Evolutionary conservation across 306 rosid species (phyloP).

Genomic region (Bauhinia variegata): DNA sequence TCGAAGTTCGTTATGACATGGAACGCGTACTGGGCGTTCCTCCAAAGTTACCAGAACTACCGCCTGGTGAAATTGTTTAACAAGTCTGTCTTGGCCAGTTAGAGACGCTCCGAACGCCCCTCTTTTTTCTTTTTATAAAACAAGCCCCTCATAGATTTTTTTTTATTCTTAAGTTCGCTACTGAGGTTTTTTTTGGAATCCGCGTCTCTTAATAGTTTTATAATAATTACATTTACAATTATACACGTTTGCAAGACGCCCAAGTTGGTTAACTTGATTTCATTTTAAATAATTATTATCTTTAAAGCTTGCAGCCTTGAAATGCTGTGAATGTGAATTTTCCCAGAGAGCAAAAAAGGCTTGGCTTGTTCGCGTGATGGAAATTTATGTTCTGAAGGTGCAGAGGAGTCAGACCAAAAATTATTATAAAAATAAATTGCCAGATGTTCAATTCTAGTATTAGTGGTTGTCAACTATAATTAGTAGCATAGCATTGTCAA

Average conservation of each 20-base stretch:
- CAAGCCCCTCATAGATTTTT: constrained; percentile 20
- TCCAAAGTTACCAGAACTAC: constrained; percentile 85
- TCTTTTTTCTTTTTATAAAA: too few species aligned
- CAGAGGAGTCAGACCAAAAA: too few species aligned
- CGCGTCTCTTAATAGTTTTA: constrained; percentile 15
- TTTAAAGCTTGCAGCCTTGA: constrained; percentile 5
- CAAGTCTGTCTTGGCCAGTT: constrained; percentile 8
- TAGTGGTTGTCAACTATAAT: too few species aligned
- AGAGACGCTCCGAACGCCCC: constrained; percentile 4
- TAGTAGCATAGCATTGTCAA: too few species aligned
- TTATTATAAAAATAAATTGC: too few species aligned
- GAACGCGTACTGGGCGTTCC: constrained; percentile 90
- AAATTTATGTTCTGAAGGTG: neutral
- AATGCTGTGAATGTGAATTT: neutral
- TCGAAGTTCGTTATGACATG: constrained; percentile 96
- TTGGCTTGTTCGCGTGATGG: constrained; percentile 14
- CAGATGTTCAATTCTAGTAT: too few species aligned
- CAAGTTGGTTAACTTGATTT: constrained; percentile 1
- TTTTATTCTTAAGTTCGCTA: constrained; percentile 1
- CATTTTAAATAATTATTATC: neutral
- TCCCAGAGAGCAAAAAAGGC: neutral
- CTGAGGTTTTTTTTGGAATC: constrained; percentile 28
- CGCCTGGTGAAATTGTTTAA: constrained; percentile 83
- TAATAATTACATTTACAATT: neutral
- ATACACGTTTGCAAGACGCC: constrained; percentile 7